Base-by-base conservation (phyloP, 305 asterid genomes). In the Ruellia speciosa region DNA sequence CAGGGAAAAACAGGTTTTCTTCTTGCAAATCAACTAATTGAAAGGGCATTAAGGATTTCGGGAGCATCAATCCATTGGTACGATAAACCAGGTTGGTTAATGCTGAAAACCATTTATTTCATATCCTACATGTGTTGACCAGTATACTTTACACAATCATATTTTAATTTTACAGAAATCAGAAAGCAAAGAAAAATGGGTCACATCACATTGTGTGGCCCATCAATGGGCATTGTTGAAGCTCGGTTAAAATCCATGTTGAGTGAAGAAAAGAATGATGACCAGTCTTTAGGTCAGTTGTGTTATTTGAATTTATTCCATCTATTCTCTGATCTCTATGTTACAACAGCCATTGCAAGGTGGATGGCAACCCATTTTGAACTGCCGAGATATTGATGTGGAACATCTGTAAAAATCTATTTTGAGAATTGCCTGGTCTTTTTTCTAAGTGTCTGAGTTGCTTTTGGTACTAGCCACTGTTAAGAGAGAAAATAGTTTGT, bases 121-220 rank as follows among this genome's bases (percentile, higher is more conserved):
- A 60, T 51, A 6, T 28, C 31, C 10, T 35, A 48, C 49, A 12
- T 57, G n/a, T 45, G 5, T 63, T 48, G 47, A 19, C 19, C 43
- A 6, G 43, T 28, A 41, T 50, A 52, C 52, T 51, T 54, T 56
- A n/a, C 9, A 63, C 7, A 41, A 46, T 40, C 18, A 28, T 24
- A 52, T 54, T 54, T 59, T 14, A 65, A 51, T 33, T 37, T 57
- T 72, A 64, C 75, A 88, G 96, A 83, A 73, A 92, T 92, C 81
- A 79, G 94, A 66, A 88, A 81, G 73, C 96, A 88, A 73, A 84
- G 98, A 67, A 92, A 92, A 83, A 85, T 92, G 98, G 98, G 96
- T 58, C 98, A 92, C 70, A 77, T 92, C 59, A 85, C 98, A 13
- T 60, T 92, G 40, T 85, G 82, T 65, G 96, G 98, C 66, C 81